These are phyloP conservation scores for Schwanniomyces polymorphus DNA, from an alignment of 805 yeast species.

Conservation along the genomic window DNA sequence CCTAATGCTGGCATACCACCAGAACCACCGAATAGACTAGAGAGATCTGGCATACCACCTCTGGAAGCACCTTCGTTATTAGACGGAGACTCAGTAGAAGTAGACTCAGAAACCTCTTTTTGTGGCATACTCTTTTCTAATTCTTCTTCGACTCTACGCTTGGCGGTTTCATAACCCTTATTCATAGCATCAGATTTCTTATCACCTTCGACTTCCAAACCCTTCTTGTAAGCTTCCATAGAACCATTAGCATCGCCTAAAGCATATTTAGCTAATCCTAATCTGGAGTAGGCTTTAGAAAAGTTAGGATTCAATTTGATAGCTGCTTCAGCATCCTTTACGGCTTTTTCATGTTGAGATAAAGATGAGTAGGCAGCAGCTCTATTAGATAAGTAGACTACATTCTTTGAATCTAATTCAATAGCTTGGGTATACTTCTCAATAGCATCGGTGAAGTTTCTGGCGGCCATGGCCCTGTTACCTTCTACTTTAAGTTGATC, in stretches of 20 bases:
- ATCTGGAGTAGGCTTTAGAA: slow-evolving; percentile 91
- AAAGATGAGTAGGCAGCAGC: slow-evolving; percentile 94
- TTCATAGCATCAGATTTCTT: slow-evolving; percentile 85
- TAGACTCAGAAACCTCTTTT: slow-evolving; percentile 25
- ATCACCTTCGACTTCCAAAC: slow-evolving; percentile 85
- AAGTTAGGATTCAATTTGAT: slow-evolving; percentile 74
- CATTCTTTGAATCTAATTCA: slow-evolving; percentile 64
- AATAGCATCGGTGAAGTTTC: slow-evolving; percentile 70
- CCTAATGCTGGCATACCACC: slow-evolving; percentile 74
- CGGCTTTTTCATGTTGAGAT: slow-evolving; percentile 72
- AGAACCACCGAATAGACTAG: slow-evolving; percentile 68
- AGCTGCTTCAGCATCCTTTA: slow-evolving; percentile 81
- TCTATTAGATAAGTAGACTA: slow-evolving; percentile 87
- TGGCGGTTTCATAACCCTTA: slow-evolving; percentile 92
- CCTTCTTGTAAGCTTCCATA: slow-evolving; percentile 85
- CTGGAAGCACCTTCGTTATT: slow-evolving; percentile 40
- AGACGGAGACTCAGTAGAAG: slow-evolving; percentile 13
- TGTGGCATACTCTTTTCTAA: slow-evolving; percentile 41
- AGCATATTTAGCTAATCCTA: slow-evolving; percentile 94
- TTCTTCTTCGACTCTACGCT: slow-evolving; percentile 80
- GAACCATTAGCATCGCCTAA: slow-evolving; percentile 89
- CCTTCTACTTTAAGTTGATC: slow-evolving; percentile 84
- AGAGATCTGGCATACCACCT: slow-evolving; percentile 73
- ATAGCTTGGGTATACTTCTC: slow-evolving; percentile 81
- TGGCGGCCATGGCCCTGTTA: slow-evolving; percentile 81